Percentiles rank a stretch among this genome's conserved stretches.
phyloP scores from a whole-genome alignment of 2,329 filamentous ascomycete genomes.

The Thielaviopsis musarum region DNA sequence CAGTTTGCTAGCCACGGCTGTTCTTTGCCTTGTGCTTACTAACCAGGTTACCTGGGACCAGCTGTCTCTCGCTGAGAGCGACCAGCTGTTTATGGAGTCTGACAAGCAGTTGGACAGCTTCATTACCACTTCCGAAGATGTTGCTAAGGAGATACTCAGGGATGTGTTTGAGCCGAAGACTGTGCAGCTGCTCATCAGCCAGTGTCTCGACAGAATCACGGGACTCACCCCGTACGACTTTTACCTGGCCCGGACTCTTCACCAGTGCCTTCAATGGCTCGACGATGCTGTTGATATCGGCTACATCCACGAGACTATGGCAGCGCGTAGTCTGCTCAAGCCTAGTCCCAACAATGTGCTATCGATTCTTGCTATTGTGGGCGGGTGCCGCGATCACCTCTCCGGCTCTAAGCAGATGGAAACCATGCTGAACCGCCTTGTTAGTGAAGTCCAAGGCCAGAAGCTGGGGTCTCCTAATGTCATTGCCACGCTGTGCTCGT shows the following conservation, averaged over 20 bases:
- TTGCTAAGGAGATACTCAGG: neutral
- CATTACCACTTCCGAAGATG: neutral
- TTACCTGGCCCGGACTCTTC: neutral
- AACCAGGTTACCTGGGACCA: neutral
- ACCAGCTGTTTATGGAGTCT: neutral
- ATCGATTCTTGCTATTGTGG: conserved; percentile 22
- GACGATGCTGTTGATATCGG: neutral
- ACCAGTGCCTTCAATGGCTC: neutral
- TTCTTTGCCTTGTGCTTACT: neutral
- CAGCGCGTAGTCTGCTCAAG: neutral
- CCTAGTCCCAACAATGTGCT: conserved; percentile 32
- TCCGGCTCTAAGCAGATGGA: neutral
- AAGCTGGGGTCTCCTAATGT: conserved; percentile 27
- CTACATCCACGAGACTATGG: neutral
- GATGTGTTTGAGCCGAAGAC: neutral
- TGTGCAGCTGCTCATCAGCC: neutral
- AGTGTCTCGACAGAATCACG: neutral
- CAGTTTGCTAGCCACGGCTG: conserved; percentile 22
- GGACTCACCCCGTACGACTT: neutral
- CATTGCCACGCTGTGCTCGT: conserved; percentile 31
- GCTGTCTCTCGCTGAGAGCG: neutral
- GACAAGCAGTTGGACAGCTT: neutral
- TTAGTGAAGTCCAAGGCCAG: conserved; percentile 42
- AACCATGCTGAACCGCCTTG: conserved; percentile 37
- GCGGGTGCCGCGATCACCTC: conserved; percentile 16